Evolutionary conservation across 2,329 filamentous ascomycete genomes (phyloP).

Genomic region (Tolypocladium pustulatum): DNA sequence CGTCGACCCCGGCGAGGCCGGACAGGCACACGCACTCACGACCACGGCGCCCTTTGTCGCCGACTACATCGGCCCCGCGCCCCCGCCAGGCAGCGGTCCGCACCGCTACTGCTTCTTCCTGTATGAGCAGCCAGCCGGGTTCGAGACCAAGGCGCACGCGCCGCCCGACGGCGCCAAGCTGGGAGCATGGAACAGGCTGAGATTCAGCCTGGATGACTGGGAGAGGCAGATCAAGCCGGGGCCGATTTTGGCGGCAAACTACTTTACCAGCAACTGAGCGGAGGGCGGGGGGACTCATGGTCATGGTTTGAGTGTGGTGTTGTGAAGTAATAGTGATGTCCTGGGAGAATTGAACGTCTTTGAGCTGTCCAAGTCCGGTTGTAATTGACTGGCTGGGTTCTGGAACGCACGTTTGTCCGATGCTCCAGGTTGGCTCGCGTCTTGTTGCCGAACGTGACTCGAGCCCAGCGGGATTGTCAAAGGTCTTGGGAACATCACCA

Average conservation of each 20-base stretch:
- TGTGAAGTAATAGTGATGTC: not conserved
- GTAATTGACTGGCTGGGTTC: too few species aligned
- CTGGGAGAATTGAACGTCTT: not conserved
- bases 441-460: too few species aligned
- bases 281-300: too few species aligned
- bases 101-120: constrained; percentile 40
- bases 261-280: constrained; percentile 8
- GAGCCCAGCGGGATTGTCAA: too few species aligned
- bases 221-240: constrained; percentile 37
- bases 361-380: not conserved
- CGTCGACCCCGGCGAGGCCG: constrained; percentile 1
- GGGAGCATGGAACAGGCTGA: constrained; percentile 23
- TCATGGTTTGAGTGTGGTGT: too few species aligned
- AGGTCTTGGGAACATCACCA: too few species aligned
- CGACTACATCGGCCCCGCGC: constrained; percentile 32
- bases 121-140: constrained; percentile 31
- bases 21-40: not conserved
- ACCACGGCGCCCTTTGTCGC: constrained; percentile 16
- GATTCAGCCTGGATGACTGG: constrained; percentile 31
- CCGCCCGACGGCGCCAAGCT: constrained; percentile 24
- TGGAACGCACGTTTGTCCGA: too few species aligned
- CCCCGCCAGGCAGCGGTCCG: constrained; percentile 32
- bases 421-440: too few species aligned
- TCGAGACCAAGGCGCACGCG: constrained; percentile 14
- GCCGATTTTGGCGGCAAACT: constrained; percentile 5